phyloP scores from a whole-genome alignment of 441 rosid genomes.

The Monsonia emarginata region DNA sequence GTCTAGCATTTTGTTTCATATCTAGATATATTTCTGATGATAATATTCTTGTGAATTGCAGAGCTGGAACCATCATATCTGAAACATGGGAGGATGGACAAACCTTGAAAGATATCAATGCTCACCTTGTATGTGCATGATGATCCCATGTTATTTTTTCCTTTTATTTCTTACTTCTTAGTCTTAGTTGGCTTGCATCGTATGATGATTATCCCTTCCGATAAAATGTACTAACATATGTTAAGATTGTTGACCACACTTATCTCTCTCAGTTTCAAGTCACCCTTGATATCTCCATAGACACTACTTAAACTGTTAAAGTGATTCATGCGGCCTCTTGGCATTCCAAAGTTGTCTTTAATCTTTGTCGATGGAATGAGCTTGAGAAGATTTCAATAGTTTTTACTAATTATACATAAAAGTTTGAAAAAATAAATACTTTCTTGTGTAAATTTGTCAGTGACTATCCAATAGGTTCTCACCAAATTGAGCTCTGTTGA shows the following conservation, averaged over 20 bases:
- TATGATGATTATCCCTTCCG: neutral
- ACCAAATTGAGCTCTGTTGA: neutral
- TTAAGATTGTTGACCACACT: neutral
- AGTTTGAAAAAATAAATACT: neutral
- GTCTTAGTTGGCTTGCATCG: neutral
- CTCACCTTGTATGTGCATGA: constrained; percentile 62
- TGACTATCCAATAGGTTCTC: neutral
- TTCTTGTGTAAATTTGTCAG: neutral
- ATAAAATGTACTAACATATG: neutral
- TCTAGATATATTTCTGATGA: constrained; percentile 2
- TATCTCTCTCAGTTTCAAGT: neutral
- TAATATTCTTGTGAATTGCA: constrained; percentile 29
- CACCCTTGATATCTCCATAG: neutral
- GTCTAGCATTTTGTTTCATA: neutral
- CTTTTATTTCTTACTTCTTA: neutral
- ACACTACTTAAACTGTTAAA: neutral
- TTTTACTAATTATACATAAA: neutral
- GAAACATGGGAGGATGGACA: constrained; percentile 99
- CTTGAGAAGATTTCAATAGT: neutral
- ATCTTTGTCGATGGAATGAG: neutral
- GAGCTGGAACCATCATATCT: constrained; percentile 93
- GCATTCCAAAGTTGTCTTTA: neutral
- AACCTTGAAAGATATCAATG: constrained; percentile 78
- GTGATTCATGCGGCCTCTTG: neutral
- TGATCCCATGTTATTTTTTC: constrained; percentile 8